phyloP scores from a whole-genome alignment of 1,284 basidiomycete species.

The Vanrija sp. region DNA sequence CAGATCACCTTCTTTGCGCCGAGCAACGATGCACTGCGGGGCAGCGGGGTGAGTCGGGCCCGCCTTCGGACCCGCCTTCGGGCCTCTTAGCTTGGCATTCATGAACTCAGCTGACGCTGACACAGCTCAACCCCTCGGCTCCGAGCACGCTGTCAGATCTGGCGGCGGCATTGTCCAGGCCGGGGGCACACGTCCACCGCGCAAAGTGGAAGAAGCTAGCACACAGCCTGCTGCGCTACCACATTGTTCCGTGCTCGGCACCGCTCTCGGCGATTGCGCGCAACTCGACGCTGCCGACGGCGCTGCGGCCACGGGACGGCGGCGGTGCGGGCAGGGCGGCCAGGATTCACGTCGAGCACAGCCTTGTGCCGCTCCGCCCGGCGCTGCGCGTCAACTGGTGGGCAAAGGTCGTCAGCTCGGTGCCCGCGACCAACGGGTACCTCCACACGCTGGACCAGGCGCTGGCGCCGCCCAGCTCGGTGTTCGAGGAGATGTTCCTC shows the following conservation, averaged over 20 bases:
- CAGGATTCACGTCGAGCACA: conserved; percentile 57
- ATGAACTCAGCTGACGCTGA: conserved; percentile 8
- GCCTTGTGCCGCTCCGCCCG: conserved; percentile 42
- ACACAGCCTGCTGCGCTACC: conserved; percentile 60
- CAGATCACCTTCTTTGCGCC: conserved; percentile 50
- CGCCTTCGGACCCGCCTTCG: neutral
- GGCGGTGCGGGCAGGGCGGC: conserved; percentile 57
- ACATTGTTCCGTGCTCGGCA: conserved; percentile 57
- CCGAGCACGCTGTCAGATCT: conserved; percentile 54
- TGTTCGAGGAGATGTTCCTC: conserved; percentile 60
- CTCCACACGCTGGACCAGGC: conserved; percentile 62
- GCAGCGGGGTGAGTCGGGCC: conserved; percentile 29
- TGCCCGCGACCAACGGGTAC: conserved; percentile 61
- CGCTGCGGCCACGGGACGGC: conserved; percentile 56
- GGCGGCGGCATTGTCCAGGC: conserved; percentile 13
- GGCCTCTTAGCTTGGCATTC: conserved; percentile 19
- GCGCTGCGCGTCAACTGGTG: conserved; percentile 58
- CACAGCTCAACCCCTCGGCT: conserved; percentile 51
- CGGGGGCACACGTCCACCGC: too few species aligned
- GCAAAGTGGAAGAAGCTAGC: conserved; percentile 50
- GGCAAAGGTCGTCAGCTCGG: conserved; percentile 52
- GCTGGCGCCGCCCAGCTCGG: conserved; percentile 60
- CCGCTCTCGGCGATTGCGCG: conserved; percentile 52
- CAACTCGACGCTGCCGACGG: conserved; percentile 62
- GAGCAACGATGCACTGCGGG: conserved; percentile 40